Conservation (phyloP, 805 yeast genomes). For the Starmerella stigmatis region DNA sequence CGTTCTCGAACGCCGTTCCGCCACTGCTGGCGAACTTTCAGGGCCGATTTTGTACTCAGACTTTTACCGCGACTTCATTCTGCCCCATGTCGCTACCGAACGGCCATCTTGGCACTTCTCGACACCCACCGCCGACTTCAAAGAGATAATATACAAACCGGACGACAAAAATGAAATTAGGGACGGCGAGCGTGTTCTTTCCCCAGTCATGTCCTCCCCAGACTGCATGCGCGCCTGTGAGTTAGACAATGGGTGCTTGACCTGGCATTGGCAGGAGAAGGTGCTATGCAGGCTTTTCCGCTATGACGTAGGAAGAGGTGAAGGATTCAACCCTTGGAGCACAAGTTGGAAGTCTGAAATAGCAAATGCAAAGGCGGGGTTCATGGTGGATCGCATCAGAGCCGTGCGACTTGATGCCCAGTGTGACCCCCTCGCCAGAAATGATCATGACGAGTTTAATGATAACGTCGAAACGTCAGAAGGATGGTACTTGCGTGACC, state of each 20-base stretch:
- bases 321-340: conserved; percentile 10
- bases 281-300: conserved; percentile 15
- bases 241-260: conserved; percentile 10
- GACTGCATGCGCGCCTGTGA: conserved; percentile 18
- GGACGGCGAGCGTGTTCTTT: background rate
- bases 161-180: background rate
- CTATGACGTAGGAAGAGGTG: conserved; percentile 16
- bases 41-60: conserved; percentile 24
- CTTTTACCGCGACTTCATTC: conserved; percentile 28
- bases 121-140: background rate
- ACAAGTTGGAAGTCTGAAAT: conserved; percentile 9
- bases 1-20: conserved; percentile 6
- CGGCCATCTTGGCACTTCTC: conserved; percentile 25
- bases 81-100: conserved; percentile 26
- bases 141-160: background rate
- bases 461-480: conserved; percentile 14
- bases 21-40: background rate
- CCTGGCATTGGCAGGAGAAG: conserved; percentile 15
- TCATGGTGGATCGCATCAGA: conserved; percentile 29
- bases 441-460: conserved; percentile 8
- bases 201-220: conserved; percentile 9
- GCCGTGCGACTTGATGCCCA: conserved; percentile 9
- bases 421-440: conserved; percentile 1
- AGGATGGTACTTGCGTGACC: conserved; percentile 22
- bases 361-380: conserved; percentile 23